These are phyloP conservation scores for Lactarius sanguifluus DNA, from an alignment of 768 basidiomycete species.

Conservation along the genomic window DNA sequence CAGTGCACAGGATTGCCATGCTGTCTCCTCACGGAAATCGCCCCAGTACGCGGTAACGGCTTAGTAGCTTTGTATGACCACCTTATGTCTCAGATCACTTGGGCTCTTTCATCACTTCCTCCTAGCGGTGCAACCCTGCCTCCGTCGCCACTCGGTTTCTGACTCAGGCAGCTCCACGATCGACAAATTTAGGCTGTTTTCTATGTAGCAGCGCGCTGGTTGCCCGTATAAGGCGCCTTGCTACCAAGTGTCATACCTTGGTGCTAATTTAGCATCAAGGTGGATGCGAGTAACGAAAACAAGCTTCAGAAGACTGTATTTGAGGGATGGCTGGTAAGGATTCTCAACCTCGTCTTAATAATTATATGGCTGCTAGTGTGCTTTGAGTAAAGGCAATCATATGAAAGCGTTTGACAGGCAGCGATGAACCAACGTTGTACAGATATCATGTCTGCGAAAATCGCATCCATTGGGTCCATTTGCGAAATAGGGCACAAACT, in stretches of 20 bases:
- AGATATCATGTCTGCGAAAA: neutral
- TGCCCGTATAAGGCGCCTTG: neutral
- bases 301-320: neutral
- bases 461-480: neutral
- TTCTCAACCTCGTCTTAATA: neutral
- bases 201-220: neutral
- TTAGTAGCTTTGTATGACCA: constrained; percentile 12
- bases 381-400: neutral
- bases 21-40: constrained; percentile 10
- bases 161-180: neutral
- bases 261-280: neutral
- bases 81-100: neutral
- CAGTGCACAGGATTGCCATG: neutral
- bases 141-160: neutral
- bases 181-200: neutral
- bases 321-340: neutral
- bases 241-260: neutral
- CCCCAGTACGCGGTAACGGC: neutral
- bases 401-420: neutral
- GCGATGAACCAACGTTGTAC: neutral
- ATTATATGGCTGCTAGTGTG: neutral
- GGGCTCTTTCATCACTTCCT: neutral
- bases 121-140: neutral
- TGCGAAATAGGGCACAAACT: neutral
- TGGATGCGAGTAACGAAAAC: neutral